Base-by-base conservation (phyloP, 441 rosid species). In the Erodium trifolium region DNA sequence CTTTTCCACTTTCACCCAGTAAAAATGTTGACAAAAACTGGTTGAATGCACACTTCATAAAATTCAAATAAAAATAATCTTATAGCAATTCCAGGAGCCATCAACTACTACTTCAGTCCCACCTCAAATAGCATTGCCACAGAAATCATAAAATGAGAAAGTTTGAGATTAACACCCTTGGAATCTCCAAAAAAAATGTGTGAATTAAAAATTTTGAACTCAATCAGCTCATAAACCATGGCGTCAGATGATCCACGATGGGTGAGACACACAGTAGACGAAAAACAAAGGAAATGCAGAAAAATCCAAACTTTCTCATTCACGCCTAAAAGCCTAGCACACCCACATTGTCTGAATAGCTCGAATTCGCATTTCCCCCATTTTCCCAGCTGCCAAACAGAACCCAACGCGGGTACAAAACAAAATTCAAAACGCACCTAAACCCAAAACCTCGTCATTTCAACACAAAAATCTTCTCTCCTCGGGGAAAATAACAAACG, bases 311-410 rank as follows among this genome's bases (percentile, higher is more conserved):
- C 47, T 45, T 29, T 49, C 70, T 65, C 19, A 66, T 55, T 51
- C 12, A 17, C 45, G 45, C 57, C 63, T 57, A 57, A 57, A 4
- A 18, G 10, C 19, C 63, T 5, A 7, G 10, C 63, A 57, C 27
- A 57, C 19, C 37, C 37, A 34, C 37, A 34, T 34, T 34, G 37
- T 34, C 37, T 2, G 37, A 34, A 4, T 34, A 34, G 5, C 37
- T 4, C 37, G 5, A 66, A 60, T 37, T 29, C 23, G 34, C 17
- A 70, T 47, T 63, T 14, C 55, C 41, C 57, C 35, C 9, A 34
- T 34, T 74, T 66, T 59, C 63, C 69, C 68, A 51, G 68, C 69
- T 17, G 39, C 45, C 68, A 78, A 74, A 69, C 14, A 65, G 51
- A 70, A 11, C 31, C 67, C 2, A 70, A 59, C 59, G n/a, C 66